phyloP scores from a whole-genome alignment of 495 filamentous ascomycete genomes.

The Amorphotheca resinae region DNA sequence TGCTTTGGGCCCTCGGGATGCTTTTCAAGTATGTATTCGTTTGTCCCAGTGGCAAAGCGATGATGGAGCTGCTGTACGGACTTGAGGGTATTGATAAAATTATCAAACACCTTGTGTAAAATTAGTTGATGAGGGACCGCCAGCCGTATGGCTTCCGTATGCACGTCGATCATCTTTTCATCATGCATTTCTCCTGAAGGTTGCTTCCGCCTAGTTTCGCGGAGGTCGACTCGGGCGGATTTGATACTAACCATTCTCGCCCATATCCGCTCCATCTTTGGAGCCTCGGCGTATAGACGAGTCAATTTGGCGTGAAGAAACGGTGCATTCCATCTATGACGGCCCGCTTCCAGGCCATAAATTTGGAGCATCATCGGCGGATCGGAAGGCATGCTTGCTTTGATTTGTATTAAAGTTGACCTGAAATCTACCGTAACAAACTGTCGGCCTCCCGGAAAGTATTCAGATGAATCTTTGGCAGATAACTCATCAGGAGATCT shows the following conservation, averaged over 20 bases:
- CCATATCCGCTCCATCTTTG: slow-evolving; percentile 71
- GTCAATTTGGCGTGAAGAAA: slow-evolving; percentile 64
- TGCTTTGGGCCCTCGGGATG: slow-evolving; percentile 71
- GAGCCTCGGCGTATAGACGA: slow-evolving; percentile 75
- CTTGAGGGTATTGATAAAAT: slow-evolving; percentile 77
- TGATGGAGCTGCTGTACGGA: slow-evolving; percentile 81
- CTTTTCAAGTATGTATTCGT: slow-evolving; percentile 77
- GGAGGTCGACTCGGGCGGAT: slow-evolving; percentile 62
- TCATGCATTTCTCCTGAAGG: slow-evolving; percentile 45
- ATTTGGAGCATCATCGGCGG: slow-evolving; percentile 85
- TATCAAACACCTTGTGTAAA: slow-evolving; percentile 84
- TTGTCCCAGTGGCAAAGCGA: slow-evolving; percentile 72
- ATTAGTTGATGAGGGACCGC: slow-evolving; percentile 92
- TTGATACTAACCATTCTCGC: slow-evolving; percentile 75
- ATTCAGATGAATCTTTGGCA: slow-evolving; percentile 9
- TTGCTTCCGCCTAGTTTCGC: slow-evolving; percentile 57
- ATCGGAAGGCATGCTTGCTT: slow-evolving; percentile 74
- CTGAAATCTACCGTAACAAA: slow-evolving; percentile 72
- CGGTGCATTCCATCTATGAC: slow-evolving; percentile 73
- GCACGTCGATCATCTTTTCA: slow-evolving; percentile 76
- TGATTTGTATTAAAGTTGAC: slow-evolving; percentile 69
- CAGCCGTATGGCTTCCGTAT: slow-evolving; percentile 71
- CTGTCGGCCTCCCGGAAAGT: slow-evolving; percentile 31
- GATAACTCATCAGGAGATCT: slow-evolving; percentile 14
- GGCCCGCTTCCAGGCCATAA: slow-evolving; percentile 65